A percentile compares a stretch with the other conserved stretches of the same genome.
phyloP scores from a whole-genome alignment of 2,329 filamentous ascomycete species.

The Nannizziopsis arthrosporioides region DNA sequence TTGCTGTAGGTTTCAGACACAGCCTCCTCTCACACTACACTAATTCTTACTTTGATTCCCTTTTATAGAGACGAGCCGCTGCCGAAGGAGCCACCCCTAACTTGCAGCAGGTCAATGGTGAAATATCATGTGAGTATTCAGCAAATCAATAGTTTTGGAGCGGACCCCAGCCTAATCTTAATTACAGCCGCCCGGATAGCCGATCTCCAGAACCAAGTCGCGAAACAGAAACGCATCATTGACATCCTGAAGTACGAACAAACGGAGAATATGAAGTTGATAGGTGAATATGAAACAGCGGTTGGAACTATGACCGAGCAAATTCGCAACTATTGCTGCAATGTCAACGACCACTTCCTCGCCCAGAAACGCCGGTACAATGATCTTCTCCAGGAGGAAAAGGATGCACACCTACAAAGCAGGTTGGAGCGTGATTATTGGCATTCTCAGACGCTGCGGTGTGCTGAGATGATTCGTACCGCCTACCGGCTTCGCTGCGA shows the following conservation, averaged over 20 bases:
- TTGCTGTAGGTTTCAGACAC: slow-evolving; percentile 29
- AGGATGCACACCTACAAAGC: slow-evolving; percentile 38
- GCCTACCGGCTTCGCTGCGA: slow-evolving; percentile 39
- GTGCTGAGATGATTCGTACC: slow-evolving; percentile 39
- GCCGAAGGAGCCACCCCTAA: slow-evolving; percentile 30
- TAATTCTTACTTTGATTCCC: too few species aligned
- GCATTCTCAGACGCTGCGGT: slow-evolving; percentile 38
- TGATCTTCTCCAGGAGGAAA: slow-evolving; percentile 39
- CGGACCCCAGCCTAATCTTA: not conserved
- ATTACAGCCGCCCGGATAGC: slow-evolving; percentile 36
- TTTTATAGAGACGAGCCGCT: slow-evolving; percentile 32
- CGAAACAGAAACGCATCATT: slow-evolving; percentile 34
- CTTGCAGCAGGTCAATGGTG: slow-evolving; percentile 35
- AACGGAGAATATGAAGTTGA: slow-evolving; percentile 37
- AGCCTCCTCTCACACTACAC: too few species aligned
- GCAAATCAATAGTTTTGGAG: not conserved
- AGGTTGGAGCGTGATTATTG: slow-evolving; percentile 41
- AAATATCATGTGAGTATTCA: slow-evolving; percentile 29
- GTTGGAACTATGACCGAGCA: slow-evolving; percentile 40
- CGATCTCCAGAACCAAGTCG: slow-evolving; percentile 38
- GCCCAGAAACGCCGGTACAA: slow-evolving; percentile 40
- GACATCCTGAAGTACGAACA: slow-evolving; percentile 38
- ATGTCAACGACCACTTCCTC: slow-evolving; percentile 39
- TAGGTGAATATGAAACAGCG: slow-evolving; percentile 38
- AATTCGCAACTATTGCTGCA: slow-evolving; percentile 40